These are phyloP conservation scores for Pichia kudriavzevii DNA, from an alignment of 1,139 yeast species.

Conservation along the genomic window DNA sequence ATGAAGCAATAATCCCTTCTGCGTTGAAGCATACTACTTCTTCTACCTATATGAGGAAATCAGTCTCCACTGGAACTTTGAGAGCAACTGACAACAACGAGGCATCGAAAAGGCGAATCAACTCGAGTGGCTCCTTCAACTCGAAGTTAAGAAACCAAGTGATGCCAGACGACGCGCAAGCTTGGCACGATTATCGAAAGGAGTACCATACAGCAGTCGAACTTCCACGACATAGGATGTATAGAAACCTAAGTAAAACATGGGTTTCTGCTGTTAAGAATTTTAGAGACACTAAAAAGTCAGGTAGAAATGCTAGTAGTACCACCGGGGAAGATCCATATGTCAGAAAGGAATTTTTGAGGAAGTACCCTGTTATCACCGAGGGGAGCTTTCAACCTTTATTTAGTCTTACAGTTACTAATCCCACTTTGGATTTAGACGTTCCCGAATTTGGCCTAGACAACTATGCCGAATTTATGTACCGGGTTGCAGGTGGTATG, in stretches of 20 bases:
- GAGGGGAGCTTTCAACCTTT: slow-evolving; percentile 60
- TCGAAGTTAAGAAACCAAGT: too few species aligned
- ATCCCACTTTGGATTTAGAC: slow-evolving; percentile 47
- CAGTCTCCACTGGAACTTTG: slow-evolving; percentile 8
- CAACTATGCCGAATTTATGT: slow-evolving; percentile 53
- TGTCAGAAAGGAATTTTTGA: slow-evolving; percentile 36
- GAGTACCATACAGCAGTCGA: slow-evolving; percentile 28
- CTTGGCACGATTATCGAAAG: slow-evolving; percentile 18
- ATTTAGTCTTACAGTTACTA: slow-evolving; percentile 49
- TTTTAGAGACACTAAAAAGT: slow-evolving; percentile 28
- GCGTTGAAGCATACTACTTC: neutral
- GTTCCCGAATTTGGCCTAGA: slow-evolving; percentile 53
- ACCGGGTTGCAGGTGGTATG: slow-evolving; percentile 72
- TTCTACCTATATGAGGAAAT: slow-evolving; percentile 8
- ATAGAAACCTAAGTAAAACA: slow-evolving; percentile 49
- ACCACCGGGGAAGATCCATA: slow-evolving; percentile 27
- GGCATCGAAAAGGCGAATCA: neutral
- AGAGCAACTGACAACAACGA: too few species aligned
- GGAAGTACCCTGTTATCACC: slow-evolving; percentile 48
- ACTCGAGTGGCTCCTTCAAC: too few species aligned
- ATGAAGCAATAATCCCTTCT: slow-evolving; percentile 11
- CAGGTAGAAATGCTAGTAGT: slow-evolving; percentile 29
- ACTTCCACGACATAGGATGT: slow-evolving; percentile 30
- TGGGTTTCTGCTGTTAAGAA: slow-evolving; percentile 52
- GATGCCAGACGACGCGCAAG: too few species aligned